phyloP scores from a whole-genome alignment of 805 yeast genomes.

The Myxozyma sirexii region DNA sequence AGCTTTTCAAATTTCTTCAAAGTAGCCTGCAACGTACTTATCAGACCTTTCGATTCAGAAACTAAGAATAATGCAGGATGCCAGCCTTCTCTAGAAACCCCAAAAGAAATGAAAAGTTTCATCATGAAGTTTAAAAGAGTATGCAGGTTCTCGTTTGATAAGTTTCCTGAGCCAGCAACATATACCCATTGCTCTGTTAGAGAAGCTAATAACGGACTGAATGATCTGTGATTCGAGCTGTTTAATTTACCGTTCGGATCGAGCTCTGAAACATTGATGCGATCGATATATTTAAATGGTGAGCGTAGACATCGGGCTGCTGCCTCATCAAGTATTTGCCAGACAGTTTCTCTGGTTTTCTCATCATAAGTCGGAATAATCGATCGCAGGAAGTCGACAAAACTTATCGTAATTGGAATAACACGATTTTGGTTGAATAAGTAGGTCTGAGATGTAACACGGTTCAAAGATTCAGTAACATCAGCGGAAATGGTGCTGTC shows the following conservation, averaged over 20 bases:
- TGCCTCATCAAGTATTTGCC: conserved; percentile 74
- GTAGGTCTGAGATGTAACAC: conserved; percentile 55
- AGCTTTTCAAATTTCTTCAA: background rate
- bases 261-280: conserved; percentile 39
- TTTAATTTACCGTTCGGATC: background rate
- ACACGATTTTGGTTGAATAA: conserved; percentile 55
- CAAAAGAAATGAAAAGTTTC: conserved; percentile 34
- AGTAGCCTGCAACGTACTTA: background rate
- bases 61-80: conserved; percentile 21
- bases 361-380: background rate
- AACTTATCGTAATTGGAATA: conserved; percentile 48
- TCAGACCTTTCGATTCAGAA: background rate
- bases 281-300: conserved; percentile 85
- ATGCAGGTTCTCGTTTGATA: conserved; percentile 40
- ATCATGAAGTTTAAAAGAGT: conserved; percentile 56
- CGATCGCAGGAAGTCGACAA: conserved; percentile 1
- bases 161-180: conserved; percentile 36
- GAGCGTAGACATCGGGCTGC: conserved; percentile 68
- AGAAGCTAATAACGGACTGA: conserved; percentile 62
- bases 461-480: conserved; percentile 53
- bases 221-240: background rate
- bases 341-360: conserved; percentile 47
- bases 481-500: conserved; percentile 44
- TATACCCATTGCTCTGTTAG: conserved; percentile 71
- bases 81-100: conserved; percentile 62